Evolutionary conservation across 2,329 filamentous ascomycete species (phyloP).

Genomic region (Sarocladium brachiariae): DNA sequence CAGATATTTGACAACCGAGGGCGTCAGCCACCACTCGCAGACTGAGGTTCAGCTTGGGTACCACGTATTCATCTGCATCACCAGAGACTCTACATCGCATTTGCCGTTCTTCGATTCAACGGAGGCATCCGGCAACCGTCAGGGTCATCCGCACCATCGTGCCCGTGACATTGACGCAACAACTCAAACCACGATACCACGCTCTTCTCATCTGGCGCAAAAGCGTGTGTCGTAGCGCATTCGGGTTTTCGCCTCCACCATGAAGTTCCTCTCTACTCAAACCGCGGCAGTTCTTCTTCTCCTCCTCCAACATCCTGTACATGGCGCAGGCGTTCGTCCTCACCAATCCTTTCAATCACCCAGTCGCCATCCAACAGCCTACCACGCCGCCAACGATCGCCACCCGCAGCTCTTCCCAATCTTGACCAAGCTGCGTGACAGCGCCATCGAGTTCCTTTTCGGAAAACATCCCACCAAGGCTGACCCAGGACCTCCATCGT

Average conservation of each 20-base stretch:
- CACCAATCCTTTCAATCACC: slow-evolving; percentile 16
- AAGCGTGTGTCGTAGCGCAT: neutral
- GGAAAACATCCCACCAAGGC: slow-evolving; percentile 33
- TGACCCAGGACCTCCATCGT: slow-evolving; percentile 17
- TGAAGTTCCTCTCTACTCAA: slow-evolving; percentile 17
- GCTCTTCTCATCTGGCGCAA: no score
- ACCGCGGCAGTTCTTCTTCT: slow-evolving; percentile 19
- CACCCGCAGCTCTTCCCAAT: slow-evolving; percentile 35
- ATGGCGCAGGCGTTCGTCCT: slow-evolving; percentile 23
- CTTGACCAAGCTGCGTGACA: slow-evolving; percentile 44
- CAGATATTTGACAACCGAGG: no score
- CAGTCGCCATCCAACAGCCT: slow-evolving; percentile 14
- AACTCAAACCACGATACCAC: no score
- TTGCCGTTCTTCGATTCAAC: no score
- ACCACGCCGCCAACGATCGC: slow-evolving; percentile 12
- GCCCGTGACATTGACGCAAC: no score
- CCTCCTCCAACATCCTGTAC: slow-evolving; percentile 16
- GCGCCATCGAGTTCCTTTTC: slow-evolving; percentile 42
- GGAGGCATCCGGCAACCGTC: no score
- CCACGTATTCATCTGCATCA: neutral
- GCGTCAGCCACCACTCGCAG: neutral
- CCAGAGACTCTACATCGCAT: no score
- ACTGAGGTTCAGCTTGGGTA: neutral
- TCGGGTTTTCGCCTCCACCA: slow-evolving; percentile 11
- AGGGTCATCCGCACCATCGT: no score